Evolutionary conservation across 192 early-diverging fungal genomes (phyloP), one percentile per base, ranked within the genome.

Genomic region (Spinellus fusiger): DNA sequence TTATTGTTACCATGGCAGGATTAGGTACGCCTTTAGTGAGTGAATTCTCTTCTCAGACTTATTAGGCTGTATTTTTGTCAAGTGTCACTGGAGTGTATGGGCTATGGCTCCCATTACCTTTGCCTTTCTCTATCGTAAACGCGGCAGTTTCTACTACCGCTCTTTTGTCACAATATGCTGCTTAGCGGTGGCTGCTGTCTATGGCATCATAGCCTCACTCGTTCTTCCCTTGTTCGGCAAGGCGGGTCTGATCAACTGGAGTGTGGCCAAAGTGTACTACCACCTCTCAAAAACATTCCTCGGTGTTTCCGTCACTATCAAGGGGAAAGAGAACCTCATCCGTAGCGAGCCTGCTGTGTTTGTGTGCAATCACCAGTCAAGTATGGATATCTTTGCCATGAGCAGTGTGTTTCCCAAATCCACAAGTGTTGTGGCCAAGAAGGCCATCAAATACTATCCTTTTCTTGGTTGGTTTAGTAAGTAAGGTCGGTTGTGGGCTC

Each of bases 351-450:
- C 91, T 5, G 83, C 82, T 44, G 75, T 93, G 16, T 76, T 84
- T 29, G 79, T 93, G n/a, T 84, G 83, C 54, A 96, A 96, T 71
- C 93, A 96, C 69, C 93, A 96, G 63, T 84, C 81, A 51, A 78
- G 83, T 31, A 66, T 93, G 62, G 93, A 96, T 71, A 67, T 89
- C 26, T 57, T 92, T 31, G 73, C 84, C 59, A 61, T 91, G 51
- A 79, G 85, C 18, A 72, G 69, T 61, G 77, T 91, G 15, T 82
- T 86, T 33, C 87, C 89, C 20, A 82, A 81, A 44, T 65, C 74
- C 35, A 79, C 81, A 29, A 78, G 80, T 3, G 74, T 89, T 54
- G 84, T 89, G 37, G 87, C 87, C 32, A 94, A 92, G 73, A 81
- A 78, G 70, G 74, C 70, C 22, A 71, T 92, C 34, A 79, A 80